Evolutionary conservation across 257 asterid species (phyloP), one percentile per base, ranked within the genome.

Genomic region (Lycium ferocissimum): DNA sequence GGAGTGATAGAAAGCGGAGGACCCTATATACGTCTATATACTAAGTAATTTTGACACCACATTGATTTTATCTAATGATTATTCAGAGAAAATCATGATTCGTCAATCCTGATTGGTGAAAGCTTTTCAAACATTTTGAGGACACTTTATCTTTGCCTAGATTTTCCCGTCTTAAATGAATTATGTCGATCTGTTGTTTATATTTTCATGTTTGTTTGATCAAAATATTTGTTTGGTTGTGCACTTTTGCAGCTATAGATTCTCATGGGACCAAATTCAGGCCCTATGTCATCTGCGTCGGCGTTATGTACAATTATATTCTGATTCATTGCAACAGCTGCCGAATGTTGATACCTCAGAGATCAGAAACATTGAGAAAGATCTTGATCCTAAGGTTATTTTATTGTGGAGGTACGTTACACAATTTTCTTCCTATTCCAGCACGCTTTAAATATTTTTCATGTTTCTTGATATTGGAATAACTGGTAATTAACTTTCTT

Each of bases 211-310:
- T 84, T 56, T 85, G 33, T 49, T 75, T 57, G 11, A 62, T 67
- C 45, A 57, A 83, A 61, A 72, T 82, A 80, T 81, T 65, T 53
- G 63, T 17, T 38, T 67, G 58, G 81, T 83, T 81, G 84, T 65
- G 70, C 61, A 33, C 40, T 85, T 84, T 85, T 84, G 86, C 97
- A 97, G 99, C 84, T 97, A 93, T 53, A 93, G 96, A 40, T 90
- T 93, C 91, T 95, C 99, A 6, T 95, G 99, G 99, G 97, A 94
- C 84, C 95, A 92, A 88, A 93, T 95, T 85, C 94, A 90, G 91
- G 87, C 89, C 82, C 88, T 97, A 53, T 97, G 99, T 86, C 92
- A 88, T 91, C 96, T 93, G 81, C 98, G 98, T 82, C 92, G 98
- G 89, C 91, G 92, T 86, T 97, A 97, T 86, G 95, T 97, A 83